These are phyloP conservation scores for Polytrichum commune DNA, from an alignment of 225 moss, liverwort and hornwort species.

Conservation along the genomic window DNA sequence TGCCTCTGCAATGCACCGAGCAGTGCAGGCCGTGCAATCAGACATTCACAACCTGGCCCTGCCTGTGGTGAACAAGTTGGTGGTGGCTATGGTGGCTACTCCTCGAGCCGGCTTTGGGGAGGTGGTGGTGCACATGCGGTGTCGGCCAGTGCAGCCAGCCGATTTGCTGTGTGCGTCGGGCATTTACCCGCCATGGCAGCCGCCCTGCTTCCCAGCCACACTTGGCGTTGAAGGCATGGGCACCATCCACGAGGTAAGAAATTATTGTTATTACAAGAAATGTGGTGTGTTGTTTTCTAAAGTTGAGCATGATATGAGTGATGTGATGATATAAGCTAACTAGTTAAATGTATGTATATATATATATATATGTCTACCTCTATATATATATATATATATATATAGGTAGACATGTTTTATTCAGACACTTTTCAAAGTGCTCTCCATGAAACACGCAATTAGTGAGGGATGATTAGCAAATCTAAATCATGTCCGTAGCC, in stretches of 20 bases:
- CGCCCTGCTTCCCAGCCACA: conserved; percentile 21
- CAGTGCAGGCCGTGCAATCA: conserved; percentile 25
- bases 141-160: conserved; percentile 32
- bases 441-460: too few relatives aligned
- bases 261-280: too few relatives aligned
- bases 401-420: too few relatives aligned
- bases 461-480: too few relatives aligned
- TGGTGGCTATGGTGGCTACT: conserved; percentile 28
- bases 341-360: too few relatives aligned
- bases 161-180: conserved; percentile 27
- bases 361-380: too few relatives aligned
- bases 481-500: too few relatives aligned
- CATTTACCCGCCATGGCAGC: conserved; percentile 26
- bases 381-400: too few relatives aligned
- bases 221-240: conserved; percentile 44
- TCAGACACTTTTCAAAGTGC: too few relatives aligned
- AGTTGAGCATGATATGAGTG: not conserved
- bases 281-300: too few relatives aligned
- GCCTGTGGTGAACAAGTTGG: conserved; percentile 3
- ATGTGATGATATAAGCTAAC: not conserved
- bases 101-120: conserved; percentile 23
- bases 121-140: conserved; percentile 36
- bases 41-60: not conserved
- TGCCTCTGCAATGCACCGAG: conserved; percentile 25
- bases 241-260: conserved; percentile 23